A percentile compares a stretch with the other conserved stretches of the same genome.
These are phyloP conservation scores for Zostera marina DNA, from an alignment of 116 monocot genomes.

Conservation along the genomic window DNA sequence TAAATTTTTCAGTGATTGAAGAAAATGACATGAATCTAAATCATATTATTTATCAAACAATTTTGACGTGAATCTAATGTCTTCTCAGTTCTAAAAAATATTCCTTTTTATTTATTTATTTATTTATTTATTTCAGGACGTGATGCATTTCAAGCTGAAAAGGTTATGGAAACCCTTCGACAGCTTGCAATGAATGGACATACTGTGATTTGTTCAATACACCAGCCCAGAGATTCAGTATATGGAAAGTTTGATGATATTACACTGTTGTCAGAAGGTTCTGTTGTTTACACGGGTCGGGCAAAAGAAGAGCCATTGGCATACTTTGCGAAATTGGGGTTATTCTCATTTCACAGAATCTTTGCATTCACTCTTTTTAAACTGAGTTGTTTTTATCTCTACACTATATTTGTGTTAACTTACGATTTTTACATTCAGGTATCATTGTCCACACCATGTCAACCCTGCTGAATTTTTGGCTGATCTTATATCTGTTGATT, in stretches of 20 bases:
- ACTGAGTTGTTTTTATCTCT: neutral
- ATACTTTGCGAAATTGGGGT: conserved; percentile 86
- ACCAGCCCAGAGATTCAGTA: conserved; percentile 93
- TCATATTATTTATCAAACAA: neutral
- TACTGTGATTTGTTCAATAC: conserved; percentile 95
- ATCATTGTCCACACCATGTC: conserved; percentile 69
- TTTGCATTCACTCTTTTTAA: neutral
- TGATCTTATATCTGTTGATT: conserved; percentile 93
- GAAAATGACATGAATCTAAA: neutral
- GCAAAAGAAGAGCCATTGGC: conserved; percentile 71
- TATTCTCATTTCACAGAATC: conserved; percentile 6
- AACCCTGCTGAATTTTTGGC: conserved; percentile 96
- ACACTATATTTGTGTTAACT: conserved; percentile 1
- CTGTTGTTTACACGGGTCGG: conserved; percentile 74
- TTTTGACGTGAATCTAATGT: no score
- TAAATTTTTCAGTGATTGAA: neutral
- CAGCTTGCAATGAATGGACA: conserved; percentile 90
- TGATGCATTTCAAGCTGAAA: conserved; percentile 98
- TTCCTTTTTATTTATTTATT: no score
- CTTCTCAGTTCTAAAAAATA: no score
- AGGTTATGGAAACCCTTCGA: conserved; percentile 90
- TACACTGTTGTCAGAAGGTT: conserved; percentile 76
- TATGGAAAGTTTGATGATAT: conserved; percentile 96
- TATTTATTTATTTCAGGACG: conserved; percentile 37
- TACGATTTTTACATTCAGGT: conserved; percentile 23